These are phyloP conservation scores for Tagetes patula DNA, from an alignment of 129 eudicot species.

Conservation along the genomic window DNA sequence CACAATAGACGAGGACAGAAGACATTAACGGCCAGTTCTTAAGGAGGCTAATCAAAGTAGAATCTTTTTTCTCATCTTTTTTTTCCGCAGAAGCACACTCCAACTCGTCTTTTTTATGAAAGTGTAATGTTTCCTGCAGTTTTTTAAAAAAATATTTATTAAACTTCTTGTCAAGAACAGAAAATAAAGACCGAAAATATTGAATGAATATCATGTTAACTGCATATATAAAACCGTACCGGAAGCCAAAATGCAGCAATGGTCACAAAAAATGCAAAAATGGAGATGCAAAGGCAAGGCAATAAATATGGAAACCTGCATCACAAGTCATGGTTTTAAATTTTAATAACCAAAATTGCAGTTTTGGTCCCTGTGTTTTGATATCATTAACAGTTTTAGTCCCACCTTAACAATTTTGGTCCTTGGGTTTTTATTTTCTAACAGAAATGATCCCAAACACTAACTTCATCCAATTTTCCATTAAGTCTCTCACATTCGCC, in stretches of 20 bases:
- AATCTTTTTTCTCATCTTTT: constrained; percentile 18
- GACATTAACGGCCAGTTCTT: constrained; percentile 97
- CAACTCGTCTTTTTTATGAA: constrained; percentile 46
- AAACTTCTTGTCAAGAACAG: neutral
- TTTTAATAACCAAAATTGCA: neutral
- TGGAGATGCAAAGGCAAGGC: constrained; percentile 74
- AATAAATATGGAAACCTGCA: constrained; percentile 91
- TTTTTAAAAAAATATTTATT: neutral
- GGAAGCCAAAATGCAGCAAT: constrained; percentile 70
- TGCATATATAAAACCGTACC: constrained; percentile 42
- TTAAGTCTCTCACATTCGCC: too few relatives aligned
- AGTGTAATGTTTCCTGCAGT: constrained; percentile 83
- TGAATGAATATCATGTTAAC: constrained; percentile 13
- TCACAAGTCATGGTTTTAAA: constrained; percentile 15
- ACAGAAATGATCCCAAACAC: too few relatives aligned
- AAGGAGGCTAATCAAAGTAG: constrained; percentile 43
- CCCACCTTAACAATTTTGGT: too few relatives aligned
- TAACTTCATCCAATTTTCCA: too few relatives aligned
- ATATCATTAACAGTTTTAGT: too few relatives aligned
- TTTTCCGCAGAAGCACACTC: constrained; percentile 47
- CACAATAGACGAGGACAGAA: constrained; percentile 72
- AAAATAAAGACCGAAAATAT: neutral
- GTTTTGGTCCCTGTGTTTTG: neutral
- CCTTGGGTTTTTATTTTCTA: too few relatives aligned
- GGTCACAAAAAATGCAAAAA: constrained; percentile 56